Evolutionary conservation across 1,284 basidiomycete species (phyloP), one percentile per base, ranked within the genome.

Genomic region (Ustilago xerochloae): DNA sequence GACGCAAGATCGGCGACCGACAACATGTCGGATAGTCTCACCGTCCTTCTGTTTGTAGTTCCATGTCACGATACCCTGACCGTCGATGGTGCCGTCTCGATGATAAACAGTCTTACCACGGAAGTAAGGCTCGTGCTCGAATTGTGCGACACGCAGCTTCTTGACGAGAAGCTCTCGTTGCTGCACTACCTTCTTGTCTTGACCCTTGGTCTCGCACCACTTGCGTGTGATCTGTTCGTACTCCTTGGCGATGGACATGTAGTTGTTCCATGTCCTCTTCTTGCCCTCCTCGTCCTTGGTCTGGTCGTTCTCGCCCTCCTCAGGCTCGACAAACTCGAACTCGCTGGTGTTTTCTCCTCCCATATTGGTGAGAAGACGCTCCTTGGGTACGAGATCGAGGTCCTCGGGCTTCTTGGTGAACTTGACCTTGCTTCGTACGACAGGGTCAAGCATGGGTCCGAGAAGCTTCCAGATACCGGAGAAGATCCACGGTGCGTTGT

Each of bases 401-500:
- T 85, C 85, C 18, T 70, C 62, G 8, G 84, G 67, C 51, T 76
- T 79, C 57, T 78, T 80, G 36, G 76, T 80, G 59, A 84, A 84
- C 43, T 67, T 77, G 58, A 82, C 79, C 72, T 84, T 84, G 63
- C 68, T 70, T 26, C 81, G 75, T 22, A 84, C 81, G 18, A 75
- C 73, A 33, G 82, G 80, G 66, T 84, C 82, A 16, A 84, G 79
- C 77, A 84, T 78, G 33, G 80, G 81, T n/a, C 75, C 66, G 36
- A 84, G 64, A 9, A 80, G 75, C 63, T 81, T 82, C 81, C 80
- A 83, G 68, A 83, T 79, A 24, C 84, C 85, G 30, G 80, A 76
- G 70, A 86, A 85, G 51, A 86, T 83, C 84, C 84, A 85, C 2
- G 85, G 85, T 1, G 85, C 84, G 13, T 82, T 80, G 76, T 85